Evolutionary conservation across 2,329 filamentous ascomycete genomes (phyloP).

Genomic region (Fusarium dimerum): DNA sequence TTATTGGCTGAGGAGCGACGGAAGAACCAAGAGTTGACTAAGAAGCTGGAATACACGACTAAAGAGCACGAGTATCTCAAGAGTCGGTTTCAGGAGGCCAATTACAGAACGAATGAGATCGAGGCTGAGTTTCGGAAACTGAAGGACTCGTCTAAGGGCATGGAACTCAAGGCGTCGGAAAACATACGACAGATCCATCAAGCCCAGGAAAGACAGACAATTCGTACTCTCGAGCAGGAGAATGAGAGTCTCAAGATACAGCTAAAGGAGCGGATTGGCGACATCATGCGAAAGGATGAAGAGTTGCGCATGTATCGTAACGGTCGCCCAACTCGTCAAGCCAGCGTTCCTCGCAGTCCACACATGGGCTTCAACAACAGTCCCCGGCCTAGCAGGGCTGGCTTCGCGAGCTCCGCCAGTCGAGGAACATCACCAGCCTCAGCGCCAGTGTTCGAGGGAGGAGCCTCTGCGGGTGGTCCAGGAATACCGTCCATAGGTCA

Average conservation of each 20-base stretch:
- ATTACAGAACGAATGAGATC: slow-evolving; percentile 47
- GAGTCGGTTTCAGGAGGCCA: slow-evolving; percentile 60
- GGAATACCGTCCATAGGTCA: slow-evolving; percentile 43
- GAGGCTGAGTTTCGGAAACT: slow-evolving; percentile 49
- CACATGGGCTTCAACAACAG: slow-evolving; percentile 55
- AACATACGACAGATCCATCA: slow-evolving; percentile 50
- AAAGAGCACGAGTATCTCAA: slow-evolving; percentile 59
- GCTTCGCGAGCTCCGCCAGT: slow-evolving; percentile 43
- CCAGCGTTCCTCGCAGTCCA: slow-evolving; percentile 60
- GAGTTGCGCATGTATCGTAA: slow-evolving; percentile 51
- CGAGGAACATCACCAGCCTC: slow-evolving; percentile 53
- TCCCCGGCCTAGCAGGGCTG: slow-evolving; percentile 39
- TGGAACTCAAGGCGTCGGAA: slow-evolving; percentile 44
- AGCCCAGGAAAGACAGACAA: slow-evolving; percentile 42
- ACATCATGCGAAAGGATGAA: slow-evolving; percentile 50
- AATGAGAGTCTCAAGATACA: slow-evolving; percentile 44
- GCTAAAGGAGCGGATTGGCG: slow-evolving; percentile 45
- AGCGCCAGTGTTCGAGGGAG: slow-evolving; percentile 33
- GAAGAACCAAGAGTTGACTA: slow-evolving; percentile 43
- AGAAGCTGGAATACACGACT: slow-evolving; percentile 42
- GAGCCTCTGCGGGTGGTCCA: slow-evolving; percentile 24
- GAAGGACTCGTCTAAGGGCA: slow-evolving; percentile 40
- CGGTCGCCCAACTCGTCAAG: slow-evolving; percentile 54
- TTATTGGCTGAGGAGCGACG: slow-evolving; percentile 40
- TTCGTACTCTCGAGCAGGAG: slow-evolving; percentile 37